phyloP scores from a whole-genome alignment of 768 basidiomycete species.

The Trametes cinnabarina region DNA sequence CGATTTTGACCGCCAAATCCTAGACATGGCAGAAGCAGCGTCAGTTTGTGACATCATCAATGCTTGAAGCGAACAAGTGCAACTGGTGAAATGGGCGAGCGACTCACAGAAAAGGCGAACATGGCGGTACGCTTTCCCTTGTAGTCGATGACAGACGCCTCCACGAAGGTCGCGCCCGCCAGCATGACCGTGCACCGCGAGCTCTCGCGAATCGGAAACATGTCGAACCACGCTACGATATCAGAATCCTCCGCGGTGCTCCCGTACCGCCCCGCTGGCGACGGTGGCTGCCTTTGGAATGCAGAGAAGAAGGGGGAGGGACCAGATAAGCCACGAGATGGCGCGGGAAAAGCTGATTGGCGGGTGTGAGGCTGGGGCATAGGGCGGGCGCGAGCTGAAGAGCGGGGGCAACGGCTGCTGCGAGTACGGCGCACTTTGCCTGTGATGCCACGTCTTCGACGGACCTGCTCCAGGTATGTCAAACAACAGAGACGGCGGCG shows the following conservation, averaged over 20 bases:
- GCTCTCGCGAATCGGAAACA: conserved; percentile 44
- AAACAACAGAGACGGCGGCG: neutral
- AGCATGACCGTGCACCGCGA: conserved; percentile 52
- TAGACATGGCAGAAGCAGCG: too few species aligned
- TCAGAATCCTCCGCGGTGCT: conserved; percentile 25
- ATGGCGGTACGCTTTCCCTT: conserved; percentile 54
- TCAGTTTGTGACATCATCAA: too few species aligned
- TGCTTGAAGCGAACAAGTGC: neutral
- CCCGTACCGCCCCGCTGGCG: too few species aligned
- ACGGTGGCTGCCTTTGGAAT: too few species aligned
- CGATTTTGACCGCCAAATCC: conserved; percentile 71
- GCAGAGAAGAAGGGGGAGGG: too few species aligned
- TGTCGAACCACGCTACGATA: conserved; percentile 42
- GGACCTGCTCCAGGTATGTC: neutral
- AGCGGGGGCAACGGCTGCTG: too few species aligned
- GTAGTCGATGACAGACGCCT: conserved; percentile 27
- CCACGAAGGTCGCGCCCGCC: conserved; percentile 56
- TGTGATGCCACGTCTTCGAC: neutral
- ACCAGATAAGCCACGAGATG: too few species aligned
- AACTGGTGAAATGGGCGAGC: conserved; percentile 2
- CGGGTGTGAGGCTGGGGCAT: too few species aligned
- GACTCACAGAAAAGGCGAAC: conserved; percentile 63
- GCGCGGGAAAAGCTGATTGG: too few species aligned
- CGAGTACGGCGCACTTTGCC: too few species aligned
- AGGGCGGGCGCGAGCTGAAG: too few species aligned